phyloP scores from a whole-genome alignment of 208 protist species.

The Vickermania ingenoplastis region DNA sequence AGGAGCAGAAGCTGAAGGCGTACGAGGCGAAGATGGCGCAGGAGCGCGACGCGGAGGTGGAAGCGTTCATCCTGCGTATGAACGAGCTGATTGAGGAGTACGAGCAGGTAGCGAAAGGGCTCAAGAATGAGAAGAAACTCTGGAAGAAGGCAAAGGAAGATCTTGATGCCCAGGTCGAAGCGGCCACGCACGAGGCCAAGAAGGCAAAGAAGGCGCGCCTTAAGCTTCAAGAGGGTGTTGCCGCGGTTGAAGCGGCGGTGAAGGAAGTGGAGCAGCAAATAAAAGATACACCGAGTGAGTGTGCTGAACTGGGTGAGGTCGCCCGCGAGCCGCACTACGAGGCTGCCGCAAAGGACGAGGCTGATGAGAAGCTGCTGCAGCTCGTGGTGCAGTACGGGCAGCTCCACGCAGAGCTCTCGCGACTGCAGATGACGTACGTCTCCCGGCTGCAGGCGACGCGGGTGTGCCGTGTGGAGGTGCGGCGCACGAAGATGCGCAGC shows the following conservation, averaged over 20 bases:
- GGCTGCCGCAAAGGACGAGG: slow-evolving; percentile 28
- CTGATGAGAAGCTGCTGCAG: slow-evolving; percentile 47
- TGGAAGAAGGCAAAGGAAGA: slow-evolving; percentile 52
- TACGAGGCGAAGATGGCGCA: slow-evolving; percentile 16
- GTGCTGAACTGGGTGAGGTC: neutral
- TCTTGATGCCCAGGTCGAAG: slow-evolving; percentile 36
- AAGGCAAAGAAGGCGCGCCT: slow-evolving; percentile 73
- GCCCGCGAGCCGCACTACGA: neutral
- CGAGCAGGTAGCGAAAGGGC: slow-evolving; percentile 31
- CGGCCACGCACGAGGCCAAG: slow-evolving; percentile 52
- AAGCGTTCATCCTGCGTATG: slow-evolving; percentile 62
- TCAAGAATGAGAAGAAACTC: slow-evolving; percentile 72
- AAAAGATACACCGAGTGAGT: neutral
- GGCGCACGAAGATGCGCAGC: slow-evolving; percentile 63
- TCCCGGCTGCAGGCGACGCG: slow-evolving; percentile 44
- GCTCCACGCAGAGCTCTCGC: slow-evolving; percentile 41
- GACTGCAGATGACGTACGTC: slow-evolving; percentile 52
- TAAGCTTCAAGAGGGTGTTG: slow-evolving; percentile 41
- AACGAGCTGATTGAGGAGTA: slow-evolving; percentile 81
- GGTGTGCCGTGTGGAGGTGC: slow-evolving; percentile 50
- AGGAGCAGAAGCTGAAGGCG: slow-evolving; percentile 10
- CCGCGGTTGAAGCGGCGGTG: slow-evolving; percentile 18
- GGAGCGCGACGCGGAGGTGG: slow-evolving; percentile 40
- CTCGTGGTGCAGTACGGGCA: slow-evolving; percentile 12
- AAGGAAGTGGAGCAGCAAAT: slow-evolving; percentile 19